These are phyloP conservation scores for Daldinia bambusicola DNA, from an alignment of 495 filamentous ascomycete species.

Conservation along the genomic window DNA sequence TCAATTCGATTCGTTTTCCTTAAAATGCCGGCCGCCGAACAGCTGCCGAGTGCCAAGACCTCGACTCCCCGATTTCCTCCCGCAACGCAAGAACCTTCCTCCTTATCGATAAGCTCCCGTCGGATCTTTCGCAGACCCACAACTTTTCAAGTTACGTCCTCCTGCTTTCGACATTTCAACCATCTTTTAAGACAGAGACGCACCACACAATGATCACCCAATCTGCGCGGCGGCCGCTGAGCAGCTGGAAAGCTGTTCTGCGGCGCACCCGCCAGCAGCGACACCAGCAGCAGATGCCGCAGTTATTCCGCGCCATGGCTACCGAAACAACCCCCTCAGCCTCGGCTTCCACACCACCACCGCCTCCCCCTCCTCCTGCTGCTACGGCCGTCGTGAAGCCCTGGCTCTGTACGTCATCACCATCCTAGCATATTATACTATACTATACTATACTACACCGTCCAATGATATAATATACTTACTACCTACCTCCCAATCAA, in stretches of 20 bases:
- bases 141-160: constrained; percentile 13
- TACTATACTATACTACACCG: no score
- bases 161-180: constrained; percentile 15
- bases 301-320: constrained; percentile 49
- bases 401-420: constrained; percentile 18
- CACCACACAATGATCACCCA: constrained; percentile 66
- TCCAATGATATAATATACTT: no score
- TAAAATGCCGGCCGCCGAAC: constrained; percentile 8
- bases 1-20: no score
- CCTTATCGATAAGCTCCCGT: constrained; percentile 35
- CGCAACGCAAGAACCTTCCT: constrained; percentile 39
- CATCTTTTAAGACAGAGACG: not conserved
- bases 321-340: constrained; percentile 46
- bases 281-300: constrained; percentile 41
- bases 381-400: constrained; percentile 12
- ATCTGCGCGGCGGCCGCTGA: constrained; percentile 70
- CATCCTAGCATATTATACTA: not conserved
- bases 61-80: not conserved
- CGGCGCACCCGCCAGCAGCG: constrained; percentile 57
- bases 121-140: not conserved
- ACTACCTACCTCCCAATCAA: not conserved
- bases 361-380: constrained; percentile 17
- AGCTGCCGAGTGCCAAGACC: constrained; percentile 20
- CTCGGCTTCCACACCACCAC: constrained; percentile 26
- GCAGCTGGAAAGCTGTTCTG: constrained; percentile 71